A percentile compares a stretch with the other conserved stretches of the same genome.
phyloP scores from a whole-genome alignment of 176 grass and related monocot species.

The Elaeis guineensis region DNA sequence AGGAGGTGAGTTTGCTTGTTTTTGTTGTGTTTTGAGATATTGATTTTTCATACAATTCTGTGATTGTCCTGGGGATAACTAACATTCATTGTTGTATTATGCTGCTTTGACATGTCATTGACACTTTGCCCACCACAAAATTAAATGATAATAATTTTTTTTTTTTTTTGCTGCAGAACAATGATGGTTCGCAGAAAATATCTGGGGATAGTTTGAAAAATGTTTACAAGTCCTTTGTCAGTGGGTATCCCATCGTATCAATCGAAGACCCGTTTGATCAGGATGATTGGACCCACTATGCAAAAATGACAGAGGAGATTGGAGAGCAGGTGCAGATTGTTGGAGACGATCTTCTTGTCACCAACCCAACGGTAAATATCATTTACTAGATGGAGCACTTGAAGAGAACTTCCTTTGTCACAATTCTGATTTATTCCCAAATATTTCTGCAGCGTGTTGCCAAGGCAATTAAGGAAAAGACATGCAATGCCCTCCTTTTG shows the following conservation, averaged over 20 bases:
- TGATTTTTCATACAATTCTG: no score
- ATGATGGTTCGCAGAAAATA: conserved; percentile 76
- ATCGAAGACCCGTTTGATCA: conserved; percentile 95
- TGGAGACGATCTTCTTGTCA: conserved; percentile 94
- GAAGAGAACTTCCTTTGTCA: no score
- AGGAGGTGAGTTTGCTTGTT: conserved; percentile 43
- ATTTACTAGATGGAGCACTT: no score
- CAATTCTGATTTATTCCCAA: not conserved
- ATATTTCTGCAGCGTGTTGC: conserved; percentile 66
- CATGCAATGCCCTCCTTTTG: conserved; percentile 92
- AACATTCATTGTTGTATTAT: no score
- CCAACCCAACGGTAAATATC: conserved; percentile 74
- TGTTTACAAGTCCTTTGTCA: conserved; percentile 73
- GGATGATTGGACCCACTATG: conserved; percentile 87
- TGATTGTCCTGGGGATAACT: no score
- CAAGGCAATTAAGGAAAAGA: conserved; percentile 80
- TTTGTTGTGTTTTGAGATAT: not conserved
- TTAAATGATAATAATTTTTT: not conserved
- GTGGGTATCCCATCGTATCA: conserved; percentile 85
- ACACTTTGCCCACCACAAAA: no score
- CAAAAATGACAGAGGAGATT: conserved; percentile 79
- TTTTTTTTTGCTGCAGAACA: conserved; percentile 41
- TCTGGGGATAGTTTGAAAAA: conserved; percentile 67
- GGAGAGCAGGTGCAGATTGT: conserved; percentile 87
- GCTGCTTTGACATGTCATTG: no score